Evolutionary conservation across 2,329 filamentous ascomycete species (phyloP), one percentile per base, ranked within the genome.

Genomic region (Paradendryphiella salina): DNA sequence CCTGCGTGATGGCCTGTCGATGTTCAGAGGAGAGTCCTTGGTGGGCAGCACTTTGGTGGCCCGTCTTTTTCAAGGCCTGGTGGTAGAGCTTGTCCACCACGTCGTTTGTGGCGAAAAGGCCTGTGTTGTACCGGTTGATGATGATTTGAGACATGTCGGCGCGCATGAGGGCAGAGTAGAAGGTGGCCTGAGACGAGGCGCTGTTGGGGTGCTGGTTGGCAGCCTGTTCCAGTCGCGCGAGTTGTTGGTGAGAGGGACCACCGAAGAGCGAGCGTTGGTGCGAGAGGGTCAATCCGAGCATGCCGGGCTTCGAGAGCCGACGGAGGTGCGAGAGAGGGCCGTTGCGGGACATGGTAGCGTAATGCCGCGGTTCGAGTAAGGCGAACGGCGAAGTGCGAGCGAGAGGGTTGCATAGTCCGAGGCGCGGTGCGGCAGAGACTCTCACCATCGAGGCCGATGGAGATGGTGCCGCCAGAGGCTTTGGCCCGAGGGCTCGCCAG

Each of bases 121-220:
- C 89, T 13, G 88, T 91, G 69, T 91, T 86, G 73, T 96, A 94
- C 65, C 94, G 82, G 74, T 97, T 91, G 52, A 96, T 83, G 49
- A 99, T 79, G 57, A 99, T 96, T 43, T 91, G 87, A 14, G 93
- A 90, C 88, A 96, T 92, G 67, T 95, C 94, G 43, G 93, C 91
- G 69, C 89, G 88, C 47, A 96, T 80, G 11, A 99, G 83, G 37
- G 92, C 87, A 70, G 93, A 88, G 71, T 99, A 99, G 73, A 99
- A 96, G 13, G 89, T 87, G 71, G 93, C 94, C 73, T 99, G 94
- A 15, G 91, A 86, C 35, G 88, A 88, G 21, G 91, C 87, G 73
- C 90, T 97, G 52, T 80, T 83, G 1, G 94, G 90, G 65, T 96
- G 96, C 73, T 90, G 88, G 75, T 97, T 99, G 31, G 94, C 95